Conservation (phyloP, 2,329 filamentous ascomycete species). For the Monilinia vaccinii-corymbosi region DNA sequence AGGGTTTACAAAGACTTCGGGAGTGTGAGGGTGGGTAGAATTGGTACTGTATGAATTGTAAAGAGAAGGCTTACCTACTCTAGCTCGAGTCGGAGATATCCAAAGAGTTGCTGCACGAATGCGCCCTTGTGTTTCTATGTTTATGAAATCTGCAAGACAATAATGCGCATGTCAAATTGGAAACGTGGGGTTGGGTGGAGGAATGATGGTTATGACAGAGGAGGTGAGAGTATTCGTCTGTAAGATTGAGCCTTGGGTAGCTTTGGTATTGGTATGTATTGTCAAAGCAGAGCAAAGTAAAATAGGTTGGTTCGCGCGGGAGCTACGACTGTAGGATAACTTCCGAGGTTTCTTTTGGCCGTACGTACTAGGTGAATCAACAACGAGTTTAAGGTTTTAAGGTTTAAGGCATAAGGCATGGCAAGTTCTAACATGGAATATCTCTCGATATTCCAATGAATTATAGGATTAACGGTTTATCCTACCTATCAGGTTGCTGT, state of each 20-base stretch:
- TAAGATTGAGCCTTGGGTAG: background rate
- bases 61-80: slow-evolving; percentile 12
- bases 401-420: background rate
- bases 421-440: background rate
- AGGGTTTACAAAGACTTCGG: slow-evolving; percentile 7
- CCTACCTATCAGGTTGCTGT: too few relatives aligned
- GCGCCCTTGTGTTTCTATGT: slow-evolving; percentile 11
- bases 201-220: background rate
- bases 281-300: too few relatives aligned
- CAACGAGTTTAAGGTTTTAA: background rate
- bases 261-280: too few relatives aligned
- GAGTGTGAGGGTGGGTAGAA: slow-evolving; percentile 1
- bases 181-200: slow-evolving; percentile 9
- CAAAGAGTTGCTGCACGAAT: slow-evolving; percentile 7
- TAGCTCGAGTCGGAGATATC: slow-evolving; percentile 10
- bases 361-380: background rate
- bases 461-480: too few relatives aligned
- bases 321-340: background rate
- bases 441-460: too few relatives aligned
- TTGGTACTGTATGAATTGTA: background rate
- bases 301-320: background rate
- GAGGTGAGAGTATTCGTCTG: background rate
- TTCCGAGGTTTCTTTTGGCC: background rate
- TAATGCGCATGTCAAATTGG: slow-evolving; percentile 1
- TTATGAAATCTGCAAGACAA: slow-evolving; percentile 10